A percentile compares a stretch with the other conserved stretches of the same genome.
phyloP scores from a whole-genome alignment of 2,329 filamentous ascomycete genomes.

The Trichoderma koningiopsis region DNA sequence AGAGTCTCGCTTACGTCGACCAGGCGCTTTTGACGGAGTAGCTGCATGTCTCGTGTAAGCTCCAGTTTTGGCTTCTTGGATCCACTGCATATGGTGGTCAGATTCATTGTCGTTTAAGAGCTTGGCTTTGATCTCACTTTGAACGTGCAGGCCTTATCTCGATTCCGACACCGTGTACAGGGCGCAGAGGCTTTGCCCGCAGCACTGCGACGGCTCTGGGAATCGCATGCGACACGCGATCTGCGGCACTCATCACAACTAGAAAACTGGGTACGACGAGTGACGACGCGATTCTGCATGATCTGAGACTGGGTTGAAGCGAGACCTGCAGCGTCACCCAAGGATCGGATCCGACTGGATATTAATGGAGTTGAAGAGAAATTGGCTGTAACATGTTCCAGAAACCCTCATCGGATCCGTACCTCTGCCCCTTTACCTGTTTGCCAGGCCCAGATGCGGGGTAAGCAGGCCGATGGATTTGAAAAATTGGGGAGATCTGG shows the following conservation, averaged over 20 bases:
- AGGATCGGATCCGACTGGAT: not conserved
- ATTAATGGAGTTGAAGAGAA: not conserved
- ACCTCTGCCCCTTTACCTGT: not conserved
- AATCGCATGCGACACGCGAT: slow-evolving; percentile 7
- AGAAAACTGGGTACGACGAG: slow-evolving; percentile 10
- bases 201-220: slow-evolving; percentile 8
- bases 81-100: slow-evolving; percentile 2
- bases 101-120: not conserved
- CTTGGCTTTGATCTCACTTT: not conserved
- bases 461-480: not conserved
- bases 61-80: slow-evolving; percentile 5
- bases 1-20: not conserved
- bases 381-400: not conserved
- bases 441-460: not conserved
- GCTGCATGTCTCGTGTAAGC: not conserved
- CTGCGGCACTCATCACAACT: slow-evolving; percentile 9
- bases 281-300: not conserved
- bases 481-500: not conserved
- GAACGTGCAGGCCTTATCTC: slow-evolving; percentile 8
- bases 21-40: not conserved
- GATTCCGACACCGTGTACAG: slow-evolving; percentile 8
- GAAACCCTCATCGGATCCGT: not conserved
- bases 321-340: not conserved
- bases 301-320: not conserved
- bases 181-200: not conserved